A percentile compares a stretch with the other conserved stretches of the same genome.
phyloP scores from a whole-genome alignment of 495 filamentous ascomycete genomes.

The Penicillium arizonense region DNA sequence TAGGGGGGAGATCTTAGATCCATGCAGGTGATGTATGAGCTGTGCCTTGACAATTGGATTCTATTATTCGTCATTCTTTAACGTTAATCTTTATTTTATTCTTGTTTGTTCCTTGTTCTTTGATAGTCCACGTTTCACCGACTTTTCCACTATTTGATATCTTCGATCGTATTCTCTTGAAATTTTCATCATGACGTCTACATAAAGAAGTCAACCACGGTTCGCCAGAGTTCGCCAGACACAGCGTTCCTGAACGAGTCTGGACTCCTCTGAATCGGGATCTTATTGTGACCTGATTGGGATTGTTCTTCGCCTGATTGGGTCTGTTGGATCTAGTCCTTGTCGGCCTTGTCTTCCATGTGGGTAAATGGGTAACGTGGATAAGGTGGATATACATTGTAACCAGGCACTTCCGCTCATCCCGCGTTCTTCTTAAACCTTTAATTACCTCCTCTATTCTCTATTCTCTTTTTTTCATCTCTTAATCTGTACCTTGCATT shows the following conservation, averaged over 20 bases:
- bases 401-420: conserved; percentile 13
- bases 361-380: conserved; percentile 1
- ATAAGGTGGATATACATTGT: conserved; percentile 12
- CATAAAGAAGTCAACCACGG: too few species aligned
- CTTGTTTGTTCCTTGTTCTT: too few species aligned
- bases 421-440: neutral
- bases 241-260: neutral
- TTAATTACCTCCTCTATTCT: neutral
- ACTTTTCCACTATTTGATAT: neutral
- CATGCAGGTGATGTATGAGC: too few species aligned
- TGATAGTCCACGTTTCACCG: neutral
- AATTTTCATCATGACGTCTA: too few species aligned
- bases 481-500: conserved; percentile 3
- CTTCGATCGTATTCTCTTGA: too few species aligned
- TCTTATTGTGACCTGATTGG: neutral
- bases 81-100: too few species aligned
- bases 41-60: too few species aligned
- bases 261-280: neutral
- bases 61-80: too few species aligned
- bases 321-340: conserved; percentile 12
- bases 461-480: neutral
- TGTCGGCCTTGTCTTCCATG: conserved; percentile 2
- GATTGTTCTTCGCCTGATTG: neutral
- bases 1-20: conserved; percentile 1
- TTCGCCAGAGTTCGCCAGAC: too few species aligned